Evolutionary conservation across 495 filamentous ascomycete genomes (phyloP).

Genomic region (Penicillium goetzii): DNA sequence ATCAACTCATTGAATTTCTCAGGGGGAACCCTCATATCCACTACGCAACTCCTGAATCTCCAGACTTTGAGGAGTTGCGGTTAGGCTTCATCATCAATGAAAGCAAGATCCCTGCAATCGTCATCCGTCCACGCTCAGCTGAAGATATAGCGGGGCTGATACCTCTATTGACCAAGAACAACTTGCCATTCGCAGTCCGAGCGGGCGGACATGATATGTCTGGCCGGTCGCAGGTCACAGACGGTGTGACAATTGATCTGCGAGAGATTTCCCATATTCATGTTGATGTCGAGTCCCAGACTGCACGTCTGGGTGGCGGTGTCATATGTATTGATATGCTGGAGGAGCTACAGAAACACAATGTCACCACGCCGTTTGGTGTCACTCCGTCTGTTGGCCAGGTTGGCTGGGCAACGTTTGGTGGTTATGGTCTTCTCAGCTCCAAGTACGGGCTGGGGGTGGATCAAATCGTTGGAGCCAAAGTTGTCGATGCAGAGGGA

Average conservation of each 20-base stretch:
- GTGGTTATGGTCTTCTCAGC: constrained; percentile 44
- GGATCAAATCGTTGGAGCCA: constrained; percentile 45
- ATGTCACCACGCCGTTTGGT: constrained; percentile 14
- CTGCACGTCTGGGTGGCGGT: constrained; percentile 44
- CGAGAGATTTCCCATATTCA: constrained; percentile 41
- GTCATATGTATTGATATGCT: constrained; percentile 19
- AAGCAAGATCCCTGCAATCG: constrained; percentile 14
- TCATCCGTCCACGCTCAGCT: constrained; percentile 37
- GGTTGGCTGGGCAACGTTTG: constrained; percentile 43
- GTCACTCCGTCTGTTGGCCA: constrained; percentile 34
- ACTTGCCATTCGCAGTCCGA: constrained; percentile 38
- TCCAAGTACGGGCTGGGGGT: constrained; percentile 39
- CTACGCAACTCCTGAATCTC: constrained; percentile 12
- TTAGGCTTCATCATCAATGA: constrained; percentile 19
- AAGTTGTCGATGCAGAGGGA: constrained; percentile 39
- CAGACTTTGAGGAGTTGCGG: constrained; percentile 16
- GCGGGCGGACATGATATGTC: constrained; percentile 43
- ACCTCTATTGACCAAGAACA: constrained; percentile 20
- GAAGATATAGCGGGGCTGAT: constrained; percentile 40
- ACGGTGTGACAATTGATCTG: constrained; percentile 42
- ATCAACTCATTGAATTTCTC: constrained; percentile 21
- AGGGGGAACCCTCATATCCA: constrained; percentile 16
- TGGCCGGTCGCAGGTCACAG: constrained; percentile 30
- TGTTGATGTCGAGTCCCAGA: constrained; percentile 26
- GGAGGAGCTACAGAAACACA: constrained; percentile 12